These are phyloP conservation scores for Dictyostelium purpureum DNA, from an alignment of 78 protist species.

Conservation along the genomic window DNA sequence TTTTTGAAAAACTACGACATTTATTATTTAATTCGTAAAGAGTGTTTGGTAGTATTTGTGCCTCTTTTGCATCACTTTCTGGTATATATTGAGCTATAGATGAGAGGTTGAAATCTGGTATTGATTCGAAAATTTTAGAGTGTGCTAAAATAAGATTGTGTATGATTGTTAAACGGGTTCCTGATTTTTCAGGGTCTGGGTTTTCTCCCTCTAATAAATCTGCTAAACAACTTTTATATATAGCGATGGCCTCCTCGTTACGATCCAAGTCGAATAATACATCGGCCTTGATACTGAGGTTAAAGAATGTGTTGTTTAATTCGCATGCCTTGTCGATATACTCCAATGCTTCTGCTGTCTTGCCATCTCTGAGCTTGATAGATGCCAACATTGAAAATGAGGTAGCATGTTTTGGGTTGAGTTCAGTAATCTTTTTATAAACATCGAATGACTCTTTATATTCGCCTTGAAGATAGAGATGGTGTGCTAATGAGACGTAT, in stretches of 20 bases:
- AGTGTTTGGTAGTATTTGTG: background rate
- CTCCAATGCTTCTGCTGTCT: background rate
- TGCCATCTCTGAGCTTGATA: background rate
- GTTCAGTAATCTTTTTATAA: background rate
- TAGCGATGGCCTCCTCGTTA: background rate
- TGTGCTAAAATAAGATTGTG: conserved; percentile 25
- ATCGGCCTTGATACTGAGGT: background rate
- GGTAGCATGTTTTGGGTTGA: background rate
- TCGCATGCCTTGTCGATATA: background rate
- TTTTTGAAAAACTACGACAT: background rate
- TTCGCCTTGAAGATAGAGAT: background rate
- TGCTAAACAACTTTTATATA: conserved; percentile 1
- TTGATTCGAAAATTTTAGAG: too few species aligned
- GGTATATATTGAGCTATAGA: background rate
- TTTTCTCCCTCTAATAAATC: conserved; percentile 10
- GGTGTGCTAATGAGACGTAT: background rate
- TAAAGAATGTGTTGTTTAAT: background rate
- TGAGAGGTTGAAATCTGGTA: too few species aligned
- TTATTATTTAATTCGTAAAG: conserved; percentile 14
- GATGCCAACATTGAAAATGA: background rate
- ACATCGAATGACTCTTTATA: background rate
- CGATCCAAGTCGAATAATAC: conserved; percentile 11
- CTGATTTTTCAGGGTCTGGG: conserved; percentile 3
- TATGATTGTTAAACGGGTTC: background rate
- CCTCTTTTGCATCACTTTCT: background rate